A percentile compares a stretch with the other conserved stretches of the same genome.
These are phyloP conservation scores for Metschnikowia hibisci DNA, from an alignment of 805 yeast genomes.

Conservation along the genomic window DNA sequence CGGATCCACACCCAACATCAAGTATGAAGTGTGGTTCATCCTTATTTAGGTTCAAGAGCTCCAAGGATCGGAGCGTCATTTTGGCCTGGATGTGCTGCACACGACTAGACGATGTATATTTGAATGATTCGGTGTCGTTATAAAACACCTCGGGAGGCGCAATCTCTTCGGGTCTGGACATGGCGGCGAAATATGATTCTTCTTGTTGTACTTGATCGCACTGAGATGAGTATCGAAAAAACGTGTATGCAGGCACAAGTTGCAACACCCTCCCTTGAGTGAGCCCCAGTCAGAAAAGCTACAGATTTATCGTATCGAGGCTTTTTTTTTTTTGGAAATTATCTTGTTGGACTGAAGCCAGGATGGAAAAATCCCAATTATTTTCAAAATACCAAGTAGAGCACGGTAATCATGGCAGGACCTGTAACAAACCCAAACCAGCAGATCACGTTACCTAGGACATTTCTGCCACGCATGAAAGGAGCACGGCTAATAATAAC, in stretches of 20 bases:
- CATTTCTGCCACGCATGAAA: conserved; percentile 50
- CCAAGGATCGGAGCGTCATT: conserved; percentile 93
- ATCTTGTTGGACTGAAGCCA: too few species aligned
- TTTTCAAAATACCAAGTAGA: conserved; percentile 54
- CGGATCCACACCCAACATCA: conserved; percentile 97
- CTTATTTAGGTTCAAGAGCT: conserved; percentile 66
- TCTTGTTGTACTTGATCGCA: neutral
- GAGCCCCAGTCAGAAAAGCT: too few species aligned
- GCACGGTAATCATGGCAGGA: conserved; percentile 81
- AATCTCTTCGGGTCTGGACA: conserved; percentile 95
- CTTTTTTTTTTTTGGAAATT: too few species aligned
- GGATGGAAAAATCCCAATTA: too few species aligned
- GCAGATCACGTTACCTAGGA: conserved; percentile 76
- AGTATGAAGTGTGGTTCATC: conserved; percentile 64
- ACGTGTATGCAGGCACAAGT: neutral
- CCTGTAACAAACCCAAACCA: conserved; percentile 92
- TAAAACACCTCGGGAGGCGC: conserved; percentile 97
- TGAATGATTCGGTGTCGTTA: conserved; percentile 82
- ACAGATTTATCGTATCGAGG: too few species aligned
- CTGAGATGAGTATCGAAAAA: conserved; percentile 6
- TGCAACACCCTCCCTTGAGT: neutral
- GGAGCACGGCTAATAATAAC: conserved; percentile 59
- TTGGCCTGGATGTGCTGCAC: conserved; percentile 98
- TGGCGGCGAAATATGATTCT: conserved; percentile 21
- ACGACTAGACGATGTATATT: conserved; percentile 90